phyloP scores from a whole-genome alignment of 2,329 filamentous ascomycete species.

The Botrytis pseudocinerea region DNA sequence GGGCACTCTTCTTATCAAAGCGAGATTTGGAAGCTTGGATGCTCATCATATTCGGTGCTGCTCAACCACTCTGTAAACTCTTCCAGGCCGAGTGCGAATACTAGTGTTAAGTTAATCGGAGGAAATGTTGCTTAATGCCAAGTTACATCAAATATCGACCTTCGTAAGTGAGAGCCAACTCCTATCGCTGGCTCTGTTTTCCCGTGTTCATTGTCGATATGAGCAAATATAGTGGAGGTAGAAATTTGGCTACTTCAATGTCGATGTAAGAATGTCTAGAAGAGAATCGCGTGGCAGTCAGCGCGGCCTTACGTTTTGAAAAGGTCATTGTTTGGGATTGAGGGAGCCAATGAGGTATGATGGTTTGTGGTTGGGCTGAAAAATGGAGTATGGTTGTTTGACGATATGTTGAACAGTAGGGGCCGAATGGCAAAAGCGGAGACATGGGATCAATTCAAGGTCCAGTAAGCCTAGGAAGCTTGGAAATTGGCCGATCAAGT shows the following conservation, averaged over 20 bases:
- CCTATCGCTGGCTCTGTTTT: not conserved
- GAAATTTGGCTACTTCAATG: not conserved
- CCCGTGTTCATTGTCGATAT: not conserved
- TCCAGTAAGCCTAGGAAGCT: not conserved
- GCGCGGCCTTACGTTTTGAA: not conserved
- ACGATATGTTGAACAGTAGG: not conserved
- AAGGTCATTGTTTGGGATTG: not conserved
- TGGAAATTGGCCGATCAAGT: not conserved
- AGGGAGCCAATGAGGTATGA: not conserved
- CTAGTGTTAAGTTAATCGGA: not conserved
- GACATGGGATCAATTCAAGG: not conserved
- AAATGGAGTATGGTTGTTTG: not conserved
- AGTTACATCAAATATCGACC: not conserved
- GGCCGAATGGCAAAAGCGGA: not conserved
- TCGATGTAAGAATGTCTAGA: not conserved
- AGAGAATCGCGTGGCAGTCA: not conserved
- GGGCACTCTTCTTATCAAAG: too few species aligned
- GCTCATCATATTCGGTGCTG: not conserved
- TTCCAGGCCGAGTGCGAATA: not conserved
- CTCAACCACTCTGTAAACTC: not conserved
- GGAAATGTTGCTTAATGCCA: not conserved
- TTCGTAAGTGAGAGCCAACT: not conserved
- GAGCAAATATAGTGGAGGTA: not conserved
- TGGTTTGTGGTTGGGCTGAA: rapidly evolving
- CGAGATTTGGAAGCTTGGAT: too few species aligned